phyloP scores from a whole-genome alignment of 352 stramenopile genomes.

The Ophiocytium majus region DNA sequence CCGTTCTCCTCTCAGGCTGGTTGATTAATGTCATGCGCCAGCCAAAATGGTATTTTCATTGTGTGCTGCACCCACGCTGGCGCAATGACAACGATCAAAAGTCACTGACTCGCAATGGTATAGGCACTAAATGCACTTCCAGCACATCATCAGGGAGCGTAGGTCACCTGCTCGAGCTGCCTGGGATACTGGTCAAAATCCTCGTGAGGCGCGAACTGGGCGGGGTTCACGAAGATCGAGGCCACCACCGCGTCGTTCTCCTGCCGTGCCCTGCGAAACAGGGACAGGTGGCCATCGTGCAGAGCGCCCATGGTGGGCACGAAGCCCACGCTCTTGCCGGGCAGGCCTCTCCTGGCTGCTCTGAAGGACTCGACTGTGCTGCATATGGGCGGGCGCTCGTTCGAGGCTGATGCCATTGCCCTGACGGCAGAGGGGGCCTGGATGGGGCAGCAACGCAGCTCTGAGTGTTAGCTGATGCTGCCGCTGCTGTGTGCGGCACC shows the following conservation, averaged over 20 bases:
- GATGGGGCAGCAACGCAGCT: too few species aligned
- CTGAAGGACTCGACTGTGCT: background rate
- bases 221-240: conserved; percentile 98
- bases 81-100: too few species aligned
- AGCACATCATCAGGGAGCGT: too few species aligned
- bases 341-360: background rate
- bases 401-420: too few species aligned
- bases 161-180: conserved; percentile 89
- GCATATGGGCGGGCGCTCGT: too few species aligned
- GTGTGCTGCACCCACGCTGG: too few species aligned
- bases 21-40: background rate
- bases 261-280: conserved; percentile 66
- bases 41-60: too few species aligned
- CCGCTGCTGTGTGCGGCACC: too few species aligned
- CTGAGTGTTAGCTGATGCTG: too few species aligned
- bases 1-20: background rate
- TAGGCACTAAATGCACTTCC: too few species aligned
- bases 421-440: too few species aligned
- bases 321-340: conserved; percentile 75
- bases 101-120: too few species aligned
- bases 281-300: conserved; percentile 88
- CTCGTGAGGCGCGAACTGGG: conserved; percentile 95
- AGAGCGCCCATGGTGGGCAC: conserved; percentile 99
- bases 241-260: conserved; percentile 63
- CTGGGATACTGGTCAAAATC: conserved; percentile 97